Percentiles rank a stretch among this genome's conserved stretches.
Conservation (phyloP, 176 grass and related monocot species). For the Bromus sterilis region DNA sequence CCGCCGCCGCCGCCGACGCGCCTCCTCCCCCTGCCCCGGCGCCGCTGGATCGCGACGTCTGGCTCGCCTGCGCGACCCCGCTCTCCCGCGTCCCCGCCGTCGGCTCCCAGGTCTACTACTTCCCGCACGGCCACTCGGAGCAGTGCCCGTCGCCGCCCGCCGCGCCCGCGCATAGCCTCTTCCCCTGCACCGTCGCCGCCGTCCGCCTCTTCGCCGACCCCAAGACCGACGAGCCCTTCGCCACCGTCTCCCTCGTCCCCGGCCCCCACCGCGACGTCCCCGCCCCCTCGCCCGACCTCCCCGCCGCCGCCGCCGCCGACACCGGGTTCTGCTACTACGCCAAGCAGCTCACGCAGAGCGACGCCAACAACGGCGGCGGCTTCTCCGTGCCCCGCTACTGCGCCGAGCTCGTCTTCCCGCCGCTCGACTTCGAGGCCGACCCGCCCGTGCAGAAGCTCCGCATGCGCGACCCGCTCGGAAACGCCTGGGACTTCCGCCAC, state of each 20-base stretch:
- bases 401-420: slow-evolving; percentile 59
- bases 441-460: slow-evolving; percentile 50
- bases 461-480: slow-evolving; percentile 34
- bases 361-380: slow-evolving; percentile 83
- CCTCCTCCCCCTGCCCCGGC: neutral
- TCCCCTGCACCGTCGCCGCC: slow-evolving; percentile 40
- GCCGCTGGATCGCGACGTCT: slow-evolving; percentile 21
- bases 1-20: neutral
- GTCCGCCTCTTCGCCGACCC: slow-evolving; percentile 34
- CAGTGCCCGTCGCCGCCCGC: slow-evolving; percentile 34
- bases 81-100: slow-evolving; percentile 40
- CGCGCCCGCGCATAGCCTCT: slow-evolving; percentile 4
- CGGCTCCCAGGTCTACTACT: slow-evolving; percentile 59
- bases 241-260: slow-evolving; percentile 36
- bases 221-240: slow-evolving; percentile 51
- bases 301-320: neutral
- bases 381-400: slow-evolving; percentile 73
- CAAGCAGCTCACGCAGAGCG: slow-evolving; percentile 74
- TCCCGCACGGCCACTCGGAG: slow-evolving; percentile 68
- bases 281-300: neutral
- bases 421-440: slow-evolving; percentile 36
- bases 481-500: slow-evolving; percentile 44
- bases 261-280: neutral
- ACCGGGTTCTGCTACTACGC: slow-evolving; percentile 1
- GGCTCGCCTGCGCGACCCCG: slow-evolving; percentile 56